Evolutionary conservation across 768 basidiomycete genomes (phyloP).

Genomic region (Macrocybe gigantea): DNA sequence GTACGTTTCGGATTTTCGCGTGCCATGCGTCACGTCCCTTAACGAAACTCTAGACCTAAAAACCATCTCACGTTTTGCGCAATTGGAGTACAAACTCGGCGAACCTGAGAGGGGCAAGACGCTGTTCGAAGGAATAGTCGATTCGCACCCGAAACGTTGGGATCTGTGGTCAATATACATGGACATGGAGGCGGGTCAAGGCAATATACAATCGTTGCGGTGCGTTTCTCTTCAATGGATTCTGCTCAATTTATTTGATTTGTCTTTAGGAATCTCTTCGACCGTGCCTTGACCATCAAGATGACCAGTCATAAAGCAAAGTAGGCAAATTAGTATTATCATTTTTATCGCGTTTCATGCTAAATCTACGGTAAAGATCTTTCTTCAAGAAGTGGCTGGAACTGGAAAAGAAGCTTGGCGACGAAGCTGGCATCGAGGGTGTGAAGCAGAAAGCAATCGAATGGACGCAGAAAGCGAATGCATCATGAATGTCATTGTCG

Average conservation of each 20-base stretch:
- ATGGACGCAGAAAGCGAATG: constrained; percentile 72
- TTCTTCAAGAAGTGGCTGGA: constrained; percentile 99
- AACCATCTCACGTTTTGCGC: constrained; percentile 92
- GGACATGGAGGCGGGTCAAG: constrained; percentile 86
- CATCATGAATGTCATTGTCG: constrained; percentile 19
- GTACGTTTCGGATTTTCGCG: constrained; percentile 42
- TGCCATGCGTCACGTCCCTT: not conserved
- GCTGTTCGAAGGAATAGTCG: constrained; percentile 93
- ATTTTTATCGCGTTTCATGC: constrained; percentile 4
- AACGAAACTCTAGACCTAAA: constrained; percentile 65
- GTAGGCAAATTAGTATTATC: constrained; percentile 38
- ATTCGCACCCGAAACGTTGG: constrained; percentile 92
- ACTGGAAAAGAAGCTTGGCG: constrained; percentile 80
- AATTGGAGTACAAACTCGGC: constrained; percentile 90
- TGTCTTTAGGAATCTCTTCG: constrained; percentile 70
- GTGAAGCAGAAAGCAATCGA: constrained; percentile 90
- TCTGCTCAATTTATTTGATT: constrained; percentile 1
- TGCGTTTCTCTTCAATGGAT: constrained; percentile 21
- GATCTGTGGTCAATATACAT: constrained; percentile 96
- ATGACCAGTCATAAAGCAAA: constrained; percentile 96
- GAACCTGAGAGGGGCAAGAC: constrained; percentile 95
- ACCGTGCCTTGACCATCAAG: constrained; percentile 75
- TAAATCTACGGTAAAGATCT: constrained; percentile 40
- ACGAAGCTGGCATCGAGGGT: constrained; percentile 70
- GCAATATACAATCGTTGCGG: constrained; percentile 77